A percentile compares a stretch with the other conserved stretches of the same genome.
phyloP scores from a whole-genome alignment of 257 asterid species.

The Apocynum venetum region DNA sequence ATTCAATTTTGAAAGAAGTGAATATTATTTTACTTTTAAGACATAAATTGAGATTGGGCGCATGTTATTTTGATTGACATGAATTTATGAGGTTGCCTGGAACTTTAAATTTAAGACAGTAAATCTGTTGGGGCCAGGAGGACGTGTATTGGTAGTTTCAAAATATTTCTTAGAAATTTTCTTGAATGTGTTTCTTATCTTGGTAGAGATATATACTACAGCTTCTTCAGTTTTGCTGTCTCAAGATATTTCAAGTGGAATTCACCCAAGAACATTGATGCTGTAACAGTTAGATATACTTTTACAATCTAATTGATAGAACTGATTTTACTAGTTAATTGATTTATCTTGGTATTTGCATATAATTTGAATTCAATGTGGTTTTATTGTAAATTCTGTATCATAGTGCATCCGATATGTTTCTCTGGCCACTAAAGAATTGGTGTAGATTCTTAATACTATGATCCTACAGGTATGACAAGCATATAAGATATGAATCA shows the following conservation, averaged over 20 bases:
- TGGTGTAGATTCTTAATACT: not conserved
- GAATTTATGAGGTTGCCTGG: not conserved
- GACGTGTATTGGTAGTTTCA: not conserved
- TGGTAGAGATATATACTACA: not conserved
- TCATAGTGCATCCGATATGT: not conserved
- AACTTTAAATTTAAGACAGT: not conserved
- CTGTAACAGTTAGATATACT: not conserved
- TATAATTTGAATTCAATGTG: not conserved
- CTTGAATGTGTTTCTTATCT: not conserved
- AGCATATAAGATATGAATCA: constrained; percentile 84
- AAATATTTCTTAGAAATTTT: not conserved
- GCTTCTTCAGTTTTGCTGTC: not conserved
- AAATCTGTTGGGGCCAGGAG: not conserved
- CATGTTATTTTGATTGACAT: not conserved
- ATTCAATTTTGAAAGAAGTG: too few species aligned
- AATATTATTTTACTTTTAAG: too few species aligned
- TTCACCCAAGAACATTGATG: not conserved
- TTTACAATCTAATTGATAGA: not conserved
- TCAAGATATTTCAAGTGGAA: not conserved
- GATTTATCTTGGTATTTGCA: not conserved
- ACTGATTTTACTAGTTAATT: not conserved
- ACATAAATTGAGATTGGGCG: not conserved
- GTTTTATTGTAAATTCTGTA: not conserved
- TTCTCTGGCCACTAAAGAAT: not conserved
- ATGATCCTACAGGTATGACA: constrained; percentile 58